Evolutionary conservation across 2,329 filamentous ascomycete genomes (phyloP).

Genomic region (Trichoderma atroviride): DNA sequence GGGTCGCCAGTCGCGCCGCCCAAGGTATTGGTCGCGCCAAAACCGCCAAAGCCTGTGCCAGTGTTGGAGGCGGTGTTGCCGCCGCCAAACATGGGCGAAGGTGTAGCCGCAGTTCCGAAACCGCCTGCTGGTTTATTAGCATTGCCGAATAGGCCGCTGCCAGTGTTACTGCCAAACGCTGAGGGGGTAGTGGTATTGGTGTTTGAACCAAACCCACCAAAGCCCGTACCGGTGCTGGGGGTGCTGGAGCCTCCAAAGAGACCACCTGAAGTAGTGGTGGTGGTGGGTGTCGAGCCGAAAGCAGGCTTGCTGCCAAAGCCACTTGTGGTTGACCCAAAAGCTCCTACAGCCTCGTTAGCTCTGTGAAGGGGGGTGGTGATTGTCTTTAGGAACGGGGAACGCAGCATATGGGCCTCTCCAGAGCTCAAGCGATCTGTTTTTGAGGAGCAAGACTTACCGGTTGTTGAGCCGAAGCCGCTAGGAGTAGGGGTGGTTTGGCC

Average conservation of each 20-base stretch:
- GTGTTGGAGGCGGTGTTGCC: constrained; percentile 36
- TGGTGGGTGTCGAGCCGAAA: constrained; percentile 52
- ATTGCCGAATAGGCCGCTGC: constrained; percentile 56
- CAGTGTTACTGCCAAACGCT: constrained; percentile 44
- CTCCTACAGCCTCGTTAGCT: constrained; percentile 34
- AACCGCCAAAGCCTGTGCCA: constrained; percentile 43
- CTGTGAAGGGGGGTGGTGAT: neutral
- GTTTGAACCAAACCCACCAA: constrained; percentile 47
- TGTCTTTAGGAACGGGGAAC: neutral
- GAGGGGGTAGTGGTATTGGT: constrained; percentile 38
- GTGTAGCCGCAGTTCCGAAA: constrained; percentile 51
- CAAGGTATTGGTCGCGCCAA: constrained; percentile 51
- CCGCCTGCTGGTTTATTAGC: constrained; percentile 48
- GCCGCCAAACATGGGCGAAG: constrained; percentile 52
- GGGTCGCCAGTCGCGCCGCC: constrained; percentile 59
- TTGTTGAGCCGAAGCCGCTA: constrained; percentile 42
- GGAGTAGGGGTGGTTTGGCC: constrained; percentile 43
- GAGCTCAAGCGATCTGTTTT: constrained; percentile 25
- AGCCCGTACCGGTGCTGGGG: constrained; percentile 41
- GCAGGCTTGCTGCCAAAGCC: constrained; percentile 53
- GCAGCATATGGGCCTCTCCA: constrained; percentile 28
- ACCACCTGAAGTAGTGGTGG: constrained; percentile 43
- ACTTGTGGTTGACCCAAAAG: constrained; percentile 44
- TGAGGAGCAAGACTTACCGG: constrained; percentile 35
- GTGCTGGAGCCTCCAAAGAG: constrained; percentile 52